Conservation (phyloP, 352 stramenopile genomes). For the Globisporangium parvum region DNA sequence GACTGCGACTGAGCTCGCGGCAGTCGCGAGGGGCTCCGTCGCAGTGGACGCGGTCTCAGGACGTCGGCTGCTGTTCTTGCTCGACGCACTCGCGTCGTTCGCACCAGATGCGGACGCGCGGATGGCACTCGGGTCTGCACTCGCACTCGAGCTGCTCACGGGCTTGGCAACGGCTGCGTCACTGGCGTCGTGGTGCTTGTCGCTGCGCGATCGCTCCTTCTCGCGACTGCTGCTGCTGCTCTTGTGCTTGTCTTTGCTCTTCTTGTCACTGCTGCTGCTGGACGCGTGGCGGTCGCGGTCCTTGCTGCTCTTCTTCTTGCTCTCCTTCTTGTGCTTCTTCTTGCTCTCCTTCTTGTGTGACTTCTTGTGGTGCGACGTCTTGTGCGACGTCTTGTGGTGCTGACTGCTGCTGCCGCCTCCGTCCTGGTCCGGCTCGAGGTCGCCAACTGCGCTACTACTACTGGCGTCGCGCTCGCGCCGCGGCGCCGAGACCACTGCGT, state of each 20-base stretch:
- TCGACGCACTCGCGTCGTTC: neutral
- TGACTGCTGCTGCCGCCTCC: too few relatives aligned
- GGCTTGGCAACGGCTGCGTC: neutral
- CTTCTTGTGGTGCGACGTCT: slow-evolving; percentile 27
- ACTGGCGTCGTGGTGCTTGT: neutral
- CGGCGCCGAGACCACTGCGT: neutral
- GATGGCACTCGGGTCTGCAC: neutral
- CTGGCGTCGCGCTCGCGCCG: slow-evolving; percentile 4
- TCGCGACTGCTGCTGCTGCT: slow-evolving; percentile 7
- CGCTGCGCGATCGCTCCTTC: neutral
- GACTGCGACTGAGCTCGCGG: too few relatives aligned
- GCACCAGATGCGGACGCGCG: neutral
- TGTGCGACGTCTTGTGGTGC: slow-evolving; percentile 15
- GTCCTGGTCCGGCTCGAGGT: too few relatives aligned
- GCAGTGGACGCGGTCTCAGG: neutral
- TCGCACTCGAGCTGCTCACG: neutral
- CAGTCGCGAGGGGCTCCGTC: neutral
- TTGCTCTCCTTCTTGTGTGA: slow-evolving; percentile 69
- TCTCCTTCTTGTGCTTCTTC: slow-evolving; percentile 74
- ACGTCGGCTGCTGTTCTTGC: slow-evolving; percentile 1
- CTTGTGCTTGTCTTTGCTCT: slow-evolving; percentile 17
- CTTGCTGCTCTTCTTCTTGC: slow-evolving; percentile 50
- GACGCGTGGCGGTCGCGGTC: slow-evolving; percentile 20
- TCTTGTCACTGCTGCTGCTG: slow-evolving; percentile 16
- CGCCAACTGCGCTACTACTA: too few relatives aligned